Evolutionary conservation across 1,284 basidiomycete genomes (phyloP), one percentile per base, ranked within the genome.

Genomic region (Trametes sp.): DNA sequence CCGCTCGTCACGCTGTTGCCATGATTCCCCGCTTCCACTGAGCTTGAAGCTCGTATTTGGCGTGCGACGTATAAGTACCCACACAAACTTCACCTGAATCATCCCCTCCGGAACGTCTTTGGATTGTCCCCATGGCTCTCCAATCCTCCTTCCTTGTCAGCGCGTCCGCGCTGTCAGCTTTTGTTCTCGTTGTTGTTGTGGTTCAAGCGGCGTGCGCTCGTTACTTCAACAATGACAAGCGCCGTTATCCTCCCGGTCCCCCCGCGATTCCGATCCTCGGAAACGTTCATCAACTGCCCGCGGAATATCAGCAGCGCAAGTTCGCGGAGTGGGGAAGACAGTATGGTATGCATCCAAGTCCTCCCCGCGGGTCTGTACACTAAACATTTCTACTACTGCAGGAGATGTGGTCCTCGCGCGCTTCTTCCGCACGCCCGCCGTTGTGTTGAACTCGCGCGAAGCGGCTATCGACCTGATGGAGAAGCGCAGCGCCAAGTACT

Each of bases 391-490:
- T 19, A 42, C n/a, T 29, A n/a, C 13, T n/a, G 13, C 28, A 77
- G 77, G 77, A 10, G 76, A 79, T 52, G 68, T 82, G 33, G 71
- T 80, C 29, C 77, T 76, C 64, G 67, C 78, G 16, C 67, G 68
- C 49, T 71, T 77, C 24, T 70, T 78, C 42, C 77, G 75, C 4
- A 72, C 68, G 4, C 73, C 76, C 7, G 73, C 78, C 38, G 59
- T 81, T 23, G 65, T 82, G 46, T 54, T 82, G 24, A 79, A 78
- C 66, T 76, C 78, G 4, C 57, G 65, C 2, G 65, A 75, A 54
- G 73, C 73, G 0, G 76, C 78, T 6, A 65, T 69, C 9, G 81
- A 82, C 13, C 69, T 82, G n/a, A 64, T 82, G 63, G 80, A 79
- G 38, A 80, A 78, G 67, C 70, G 78, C 19, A 76, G 78, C n/a